phyloP scores from a whole-genome alignment of 192 early-diverging fungal genomes.

The Entomortierella lignicola region DNA sequence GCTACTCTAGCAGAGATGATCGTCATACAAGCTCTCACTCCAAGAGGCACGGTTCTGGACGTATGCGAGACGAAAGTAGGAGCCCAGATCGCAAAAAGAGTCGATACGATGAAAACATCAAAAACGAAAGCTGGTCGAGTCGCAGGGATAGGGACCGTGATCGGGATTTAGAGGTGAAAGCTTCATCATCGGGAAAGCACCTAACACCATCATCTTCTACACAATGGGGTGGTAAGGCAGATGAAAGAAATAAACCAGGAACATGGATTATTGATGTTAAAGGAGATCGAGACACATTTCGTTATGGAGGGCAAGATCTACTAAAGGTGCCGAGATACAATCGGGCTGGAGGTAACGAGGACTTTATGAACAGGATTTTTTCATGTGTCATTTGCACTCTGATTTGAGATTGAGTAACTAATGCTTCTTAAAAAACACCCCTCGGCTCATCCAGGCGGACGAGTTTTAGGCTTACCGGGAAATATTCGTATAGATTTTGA shows the following conservation, averaged over 20 bases:
- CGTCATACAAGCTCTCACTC: neutral
- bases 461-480: conserved; percentile 34
- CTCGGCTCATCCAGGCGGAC: conserved; percentile 7
- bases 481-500: conserved; percentile 33
- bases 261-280: conserved; percentile 46
- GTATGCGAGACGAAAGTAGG: neutral
- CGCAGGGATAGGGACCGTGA: conserved; percentile 4
- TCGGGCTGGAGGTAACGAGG: conserved; percentile 45
- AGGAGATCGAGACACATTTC: conserved; percentile 43
- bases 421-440: neutral
- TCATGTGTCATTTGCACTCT: neutral
- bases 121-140: conserved; percentile 10
- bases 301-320: conserved; percentile 42
- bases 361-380: too few species aligned
- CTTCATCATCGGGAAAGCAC: neutral
- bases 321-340: conserved; percentile 33
- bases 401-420: neutral
- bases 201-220: neutral
- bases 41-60: neutral
- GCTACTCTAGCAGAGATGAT: neutral
- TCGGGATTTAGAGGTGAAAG: neutral
- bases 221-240: neutral
- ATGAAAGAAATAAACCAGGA: conserved; percentile 21
- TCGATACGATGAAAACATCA: neutral
- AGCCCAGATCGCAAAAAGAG: conserved; percentile 30